Base-by-base conservation (phyloP, 192 early-diverging fungal genomes). In the Oehlia diaphana region DNA sequence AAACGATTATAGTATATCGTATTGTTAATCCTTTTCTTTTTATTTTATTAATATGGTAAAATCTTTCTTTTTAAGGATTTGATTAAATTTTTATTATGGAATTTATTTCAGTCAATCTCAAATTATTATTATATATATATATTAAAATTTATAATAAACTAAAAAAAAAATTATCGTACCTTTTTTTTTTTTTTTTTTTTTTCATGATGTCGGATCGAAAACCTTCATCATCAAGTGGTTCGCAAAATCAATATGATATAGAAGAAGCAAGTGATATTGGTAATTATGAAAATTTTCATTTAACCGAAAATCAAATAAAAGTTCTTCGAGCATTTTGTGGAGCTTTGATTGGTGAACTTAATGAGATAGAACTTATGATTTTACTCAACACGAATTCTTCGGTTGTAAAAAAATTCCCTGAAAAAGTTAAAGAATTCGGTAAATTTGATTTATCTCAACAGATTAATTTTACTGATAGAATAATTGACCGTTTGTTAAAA, bases 371-470 rank as follows among this genome's bases (percentile, higher is more conserved):
- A 71, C 21, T 76, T 16, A 16, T 44, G 2, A n/a, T 10, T 39
- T 64, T 63, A 37, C 35, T 10, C 8, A 64, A 23, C 2, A 63
- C 35, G 0, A 47, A 77, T 49, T 39, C 23, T 10, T 47, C 37
- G 8, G 28, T 63, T 49, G 7, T 79, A 7, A n/a, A 21, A 44
- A 71, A 37, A 42, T n/a, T 72, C 19, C 16, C 23, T 3, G 10
- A 69, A 7, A 28, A 62, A 0, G 28, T 79, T 37, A 3, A 62
- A 28, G 77, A 58, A 71, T 67, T 79, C 6, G 77, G 53, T 28
- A 70, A 79, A 58, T 71, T 62, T 58, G 68, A 79, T 79, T 61
- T 79, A 50, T 33, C n/a, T 39, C 62, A 58, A 13, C 12, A 35
- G 44, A 14, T 61, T 0, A 79, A 79, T 53, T 44, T 80, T 61